A percentile compares a stretch with the other conserved stretches of the same genome.
These are phyloP conservation scores for Amylocystis lapponica DNA, from an alignment of 768 basidiomycete genomes.

Conservation along the genomic window DNA sequence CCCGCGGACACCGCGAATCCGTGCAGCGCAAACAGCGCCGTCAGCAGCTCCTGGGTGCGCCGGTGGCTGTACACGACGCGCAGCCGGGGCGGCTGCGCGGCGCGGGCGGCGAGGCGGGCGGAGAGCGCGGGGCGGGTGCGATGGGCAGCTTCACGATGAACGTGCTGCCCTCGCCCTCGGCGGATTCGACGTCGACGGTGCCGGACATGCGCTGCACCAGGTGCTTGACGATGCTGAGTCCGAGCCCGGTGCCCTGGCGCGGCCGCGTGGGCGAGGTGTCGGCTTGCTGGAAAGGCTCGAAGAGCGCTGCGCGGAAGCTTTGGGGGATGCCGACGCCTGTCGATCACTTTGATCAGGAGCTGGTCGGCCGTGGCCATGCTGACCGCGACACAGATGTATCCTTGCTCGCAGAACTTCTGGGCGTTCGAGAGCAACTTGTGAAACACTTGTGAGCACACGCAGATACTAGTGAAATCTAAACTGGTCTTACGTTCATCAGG, in stretches of 20 bases:
- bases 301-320: constrained; percentile 19
- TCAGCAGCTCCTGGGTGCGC: constrained; percentile 16
- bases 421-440: constrained; percentile 22
- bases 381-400: constrained; percentile 19
- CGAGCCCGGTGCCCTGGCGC: constrained; percentile 22
- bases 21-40: constrained; percentile 14
- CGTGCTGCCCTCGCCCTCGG: constrained; percentile 19
- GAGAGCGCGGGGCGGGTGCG: neutral
- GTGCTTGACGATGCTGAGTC: constrained; percentile 26
- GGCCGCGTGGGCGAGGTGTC: constrained; percentile 21
- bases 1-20: constrained; percentile 9
- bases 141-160: constrained; percentile 22
- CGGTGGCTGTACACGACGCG: constrained; percentile 18
- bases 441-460: neutral
- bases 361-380: constrained; percentile 11
- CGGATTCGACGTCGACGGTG: constrained; percentile 21
- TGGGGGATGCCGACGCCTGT: constrained; percentile 25
- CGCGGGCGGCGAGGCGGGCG: neutral
- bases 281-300: constrained; percentile 25
- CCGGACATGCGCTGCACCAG: constrained; percentile 25
- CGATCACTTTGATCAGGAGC: constrained; percentile 16
- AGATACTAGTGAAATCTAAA: neutral
- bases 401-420: constrained; percentile 23
- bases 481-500: constrained; percentile 22
- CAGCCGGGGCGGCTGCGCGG: constrained; percentile 15